A percentile compares a stretch with the other conserved stretches of the same genome.
Conservation (phyloP, 2,329 filamentous ascomycete genomes). For the Aspergillus versicolor region DNA sequence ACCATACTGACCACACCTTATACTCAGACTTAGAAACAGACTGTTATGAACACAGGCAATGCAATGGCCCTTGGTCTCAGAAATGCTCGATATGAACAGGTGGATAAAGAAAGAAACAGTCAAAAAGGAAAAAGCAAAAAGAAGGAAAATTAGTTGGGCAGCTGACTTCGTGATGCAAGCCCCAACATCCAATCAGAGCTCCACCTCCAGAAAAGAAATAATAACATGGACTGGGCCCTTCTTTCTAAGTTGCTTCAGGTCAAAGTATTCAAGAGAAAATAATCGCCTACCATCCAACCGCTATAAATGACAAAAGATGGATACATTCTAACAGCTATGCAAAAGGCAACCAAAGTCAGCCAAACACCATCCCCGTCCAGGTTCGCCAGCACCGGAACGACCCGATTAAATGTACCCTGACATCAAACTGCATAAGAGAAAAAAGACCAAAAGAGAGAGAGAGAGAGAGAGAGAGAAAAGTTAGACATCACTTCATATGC, state of each 20-base stretch:
- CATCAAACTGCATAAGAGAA: conserved; percentile 6
- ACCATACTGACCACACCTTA: neutral
- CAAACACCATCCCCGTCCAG: conserved; percentile 10
- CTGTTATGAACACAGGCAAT: neutral
- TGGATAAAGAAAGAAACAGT: neutral
- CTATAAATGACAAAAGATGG: conserved; percentile 10
- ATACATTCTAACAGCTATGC: conserved; percentile 5
- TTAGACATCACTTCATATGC: conserved; percentile 5
- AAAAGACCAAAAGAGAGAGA: neutral
- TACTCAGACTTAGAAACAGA: neutral
- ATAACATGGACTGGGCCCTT: neutral
- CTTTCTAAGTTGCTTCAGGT: neutral
- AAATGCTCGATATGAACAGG: neutral
- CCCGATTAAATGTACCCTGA: conserved; percentile 14
- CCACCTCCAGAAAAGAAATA: neutral
- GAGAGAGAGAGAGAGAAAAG: conserved; percentile 7
- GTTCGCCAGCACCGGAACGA: conserved; percentile 15
- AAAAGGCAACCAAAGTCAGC: conserved; percentile 5
- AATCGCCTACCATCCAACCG: conserved; percentile 4
- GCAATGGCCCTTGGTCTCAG: neutral
- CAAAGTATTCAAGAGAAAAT: neutral
- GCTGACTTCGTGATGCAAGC: neutral
- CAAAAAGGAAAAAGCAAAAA: conserved; percentile 1
- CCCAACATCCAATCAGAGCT: conserved; percentile 10
- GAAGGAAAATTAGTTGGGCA: conserved; percentile 6